phyloP scores from a whole-genome alignment of 2,329 filamentous ascomycete genomes.

The Colletotrichum somersetense region DNA sequence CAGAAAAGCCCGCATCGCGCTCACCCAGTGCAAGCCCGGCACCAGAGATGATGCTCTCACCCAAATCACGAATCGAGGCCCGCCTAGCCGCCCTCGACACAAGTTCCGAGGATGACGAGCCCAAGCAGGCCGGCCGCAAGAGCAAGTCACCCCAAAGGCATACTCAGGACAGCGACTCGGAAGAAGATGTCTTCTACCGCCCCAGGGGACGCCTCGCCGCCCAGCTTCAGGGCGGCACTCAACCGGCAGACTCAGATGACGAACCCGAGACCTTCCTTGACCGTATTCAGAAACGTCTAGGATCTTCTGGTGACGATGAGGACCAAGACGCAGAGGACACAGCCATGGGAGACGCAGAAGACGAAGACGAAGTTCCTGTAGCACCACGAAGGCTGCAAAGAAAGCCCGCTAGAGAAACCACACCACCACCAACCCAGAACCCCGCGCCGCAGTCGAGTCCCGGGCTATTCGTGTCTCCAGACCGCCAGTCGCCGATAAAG shows the following conservation, averaged over 20 bases:
- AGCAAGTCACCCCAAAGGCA: conserved; percentile 17
- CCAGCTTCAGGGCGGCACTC: conserved; percentile 64
- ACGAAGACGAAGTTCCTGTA: conserved; percentile 57
- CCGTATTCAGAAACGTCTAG: conserved; percentile 59
- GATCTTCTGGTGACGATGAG: conserved; percentile 45
- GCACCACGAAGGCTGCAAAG: conserved; percentile 57
- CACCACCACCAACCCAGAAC: conserved; percentile 50
- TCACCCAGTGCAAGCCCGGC: conserved; percentile 54
- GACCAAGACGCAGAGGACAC: conserved; percentile 48
- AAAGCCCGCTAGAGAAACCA: conserved; percentile 51
- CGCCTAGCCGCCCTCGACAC: conserved; percentile 64
- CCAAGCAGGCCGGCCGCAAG: conserved; percentile 28
- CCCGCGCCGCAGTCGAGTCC: conserved; percentile 51
- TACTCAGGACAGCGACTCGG: conserved; percentile 39
- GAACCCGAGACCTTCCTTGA: conserved; percentile 53
- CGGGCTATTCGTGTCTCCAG: conserved; percentile 69
- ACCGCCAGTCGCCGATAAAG: conserved; percentile 50
- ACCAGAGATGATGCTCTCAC: conserved; percentile 62
- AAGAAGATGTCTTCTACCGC: conserved; percentile 52
- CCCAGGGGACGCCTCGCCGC: conserved; percentile 75
- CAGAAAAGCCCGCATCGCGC: conserved; percentile 61
- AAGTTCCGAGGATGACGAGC: conserved; percentile 57
- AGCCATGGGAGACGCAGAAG: conserved; percentile 49
- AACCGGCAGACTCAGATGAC: conserved; percentile 44
- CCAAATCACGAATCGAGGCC: conserved; percentile 67